Percentiles rank a stretch among this genome's conserved stretches.
phyloP scores from a whole-genome alignment of 1,284 basidiomycete species.

The Tranzscheliella williamsii region DNA sequence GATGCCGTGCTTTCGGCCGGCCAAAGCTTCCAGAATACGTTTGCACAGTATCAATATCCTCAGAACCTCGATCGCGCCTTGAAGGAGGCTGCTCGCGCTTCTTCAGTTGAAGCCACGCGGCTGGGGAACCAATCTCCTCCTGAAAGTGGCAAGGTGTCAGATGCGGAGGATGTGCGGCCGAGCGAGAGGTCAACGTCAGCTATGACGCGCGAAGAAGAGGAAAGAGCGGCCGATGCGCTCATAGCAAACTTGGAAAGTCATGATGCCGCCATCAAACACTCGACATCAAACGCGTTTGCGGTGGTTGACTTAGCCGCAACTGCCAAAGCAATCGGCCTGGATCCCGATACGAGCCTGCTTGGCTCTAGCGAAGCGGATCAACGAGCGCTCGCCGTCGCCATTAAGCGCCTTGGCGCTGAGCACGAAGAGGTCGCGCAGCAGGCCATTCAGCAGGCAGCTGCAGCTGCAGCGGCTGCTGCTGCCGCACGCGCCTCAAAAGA shows the following conservation, averaged over 20 bases:
- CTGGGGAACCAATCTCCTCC: neutral
- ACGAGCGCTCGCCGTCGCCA: slow-evolving; percentile 38
- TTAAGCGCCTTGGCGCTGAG: slow-evolving; percentile 34
- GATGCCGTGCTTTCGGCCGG: neutral
- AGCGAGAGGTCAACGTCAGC: neutral
- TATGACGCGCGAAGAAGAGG: slow-evolving; percentile 33
- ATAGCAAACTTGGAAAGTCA: slow-evolving; percentile 10
- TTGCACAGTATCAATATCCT: slow-evolving; percentile 35
- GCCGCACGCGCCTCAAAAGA: slow-evolving; percentile 34
- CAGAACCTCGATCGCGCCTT: slow-evolving; percentile 21
- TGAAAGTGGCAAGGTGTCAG: neutral
- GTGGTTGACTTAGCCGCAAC: slow-evolving; percentile 32
- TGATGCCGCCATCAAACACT: neutral
- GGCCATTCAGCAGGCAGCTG: slow-evolving; percentile 37
- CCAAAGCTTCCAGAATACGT: slow-evolving; percentile 30
- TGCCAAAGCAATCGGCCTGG: slow-evolving; percentile 43
- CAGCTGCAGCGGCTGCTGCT: slow-evolving; percentile 12
- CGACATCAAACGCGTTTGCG: neutral
- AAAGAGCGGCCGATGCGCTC: slow-evolving; percentile 27
- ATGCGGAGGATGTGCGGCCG: neutral
- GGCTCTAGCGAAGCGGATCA: slow-evolving; percentile 36
- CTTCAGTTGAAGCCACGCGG: slow-evolving; percentile 1
- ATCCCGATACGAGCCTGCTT: slow-evolving; percentile 36
- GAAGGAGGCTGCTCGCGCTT: slow-evolving; percentile 3
- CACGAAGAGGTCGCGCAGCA: slow-evolving; percentile 29